phyloP scores from a whole-genome alignment of 768 basidiomycete species.

The Agaricus subrufescens region DNA sequence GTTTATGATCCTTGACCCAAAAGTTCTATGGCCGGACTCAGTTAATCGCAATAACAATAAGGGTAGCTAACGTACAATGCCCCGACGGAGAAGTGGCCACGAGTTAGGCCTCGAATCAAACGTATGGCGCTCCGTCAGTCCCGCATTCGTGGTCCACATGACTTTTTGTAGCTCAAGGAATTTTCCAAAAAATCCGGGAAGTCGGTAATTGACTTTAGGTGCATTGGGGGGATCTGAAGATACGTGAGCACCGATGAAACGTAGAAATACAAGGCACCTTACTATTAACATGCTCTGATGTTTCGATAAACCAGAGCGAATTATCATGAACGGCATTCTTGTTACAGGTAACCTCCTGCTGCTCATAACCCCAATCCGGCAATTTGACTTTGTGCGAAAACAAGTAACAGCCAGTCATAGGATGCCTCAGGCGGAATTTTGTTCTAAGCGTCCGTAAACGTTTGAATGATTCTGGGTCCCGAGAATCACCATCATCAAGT shows the following conservation, averaged over 20 bases:
- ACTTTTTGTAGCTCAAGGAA: constrained; percentile 90
- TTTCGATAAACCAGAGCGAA: constrained; percentile 94
- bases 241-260: not conserved
- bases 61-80: constrained; percentile 65
- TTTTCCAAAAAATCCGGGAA: constrained; percentile 87
- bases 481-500: constrained; percentile 64
- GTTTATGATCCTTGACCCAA: constrained; percentile 95
- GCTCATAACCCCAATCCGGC: constrained; percentile 96
- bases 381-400: constrained; percentile 98
- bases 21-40: constrained; percentile 64
- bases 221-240: constrained; percentile 63
- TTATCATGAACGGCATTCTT: constrained; percentile 90
- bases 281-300: constrained; percentile 51
- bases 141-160: constrained; percentile 97
- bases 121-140: constrained; percentile 89
- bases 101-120: constrained; percentile 90
- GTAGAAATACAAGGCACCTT: not conserved
- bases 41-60: not conserved
- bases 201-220: constrained; percentile 81
- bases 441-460: constrained; percentile 78
- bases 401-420: constrained; percentile 88
- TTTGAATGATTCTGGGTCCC: constrained; percentile 62
- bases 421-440: constrained; percentile 78
- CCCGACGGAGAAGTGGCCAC: constrained; percentile 90
- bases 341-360: constrained; percentile 99